phyloP scores from a whole-genome alignment of 768 basidiomycete genomes.

The Suillus variegatus region DNA sequence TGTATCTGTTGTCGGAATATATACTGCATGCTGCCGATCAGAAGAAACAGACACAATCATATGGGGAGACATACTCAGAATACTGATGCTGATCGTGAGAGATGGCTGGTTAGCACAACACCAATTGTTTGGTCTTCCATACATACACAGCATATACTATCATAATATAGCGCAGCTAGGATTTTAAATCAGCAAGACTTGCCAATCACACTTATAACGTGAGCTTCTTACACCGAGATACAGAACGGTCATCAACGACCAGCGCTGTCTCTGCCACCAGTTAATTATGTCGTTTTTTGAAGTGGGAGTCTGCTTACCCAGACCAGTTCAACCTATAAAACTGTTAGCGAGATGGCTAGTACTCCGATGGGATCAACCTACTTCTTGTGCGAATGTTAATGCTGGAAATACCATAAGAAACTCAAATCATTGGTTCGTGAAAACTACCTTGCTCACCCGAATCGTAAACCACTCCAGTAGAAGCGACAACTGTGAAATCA shows the following conservation, averaged over 20 bases:
- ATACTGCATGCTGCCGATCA: not conserved
- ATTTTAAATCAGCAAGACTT: not conserved
- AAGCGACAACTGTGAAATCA: not conserved
- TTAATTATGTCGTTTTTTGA: not conserved
- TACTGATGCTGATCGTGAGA: not conserved
- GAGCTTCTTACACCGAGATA: not conserved
- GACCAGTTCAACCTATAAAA: not conserved
- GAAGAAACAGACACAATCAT: not conserved
- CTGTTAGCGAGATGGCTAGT: not conserved
- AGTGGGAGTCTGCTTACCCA: not conserved
- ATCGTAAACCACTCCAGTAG: not conserved
- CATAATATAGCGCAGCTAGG: not conserved
- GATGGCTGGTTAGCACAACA: not conserved
- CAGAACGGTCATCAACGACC: not conserved
- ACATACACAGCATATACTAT: not conserved
- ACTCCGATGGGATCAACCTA: not conserved
- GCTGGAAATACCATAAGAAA: not conserved
- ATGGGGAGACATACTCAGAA: not conserved
- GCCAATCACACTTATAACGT: not conserved
- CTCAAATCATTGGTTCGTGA: not conserved
- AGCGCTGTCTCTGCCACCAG: not conserved
- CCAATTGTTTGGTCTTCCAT: not conserved
- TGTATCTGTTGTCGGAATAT: not conserved
- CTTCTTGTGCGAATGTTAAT: not conserved
- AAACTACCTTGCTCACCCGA: not conserved